A percentile compares a stretch with the other conserved stretches of the same genome.
These are phyloP conservation scores for Cenchrus fungigraminus DNA, from an alignment of 176 grass and related monocot species.

Conservation along the genomic window DNA sequence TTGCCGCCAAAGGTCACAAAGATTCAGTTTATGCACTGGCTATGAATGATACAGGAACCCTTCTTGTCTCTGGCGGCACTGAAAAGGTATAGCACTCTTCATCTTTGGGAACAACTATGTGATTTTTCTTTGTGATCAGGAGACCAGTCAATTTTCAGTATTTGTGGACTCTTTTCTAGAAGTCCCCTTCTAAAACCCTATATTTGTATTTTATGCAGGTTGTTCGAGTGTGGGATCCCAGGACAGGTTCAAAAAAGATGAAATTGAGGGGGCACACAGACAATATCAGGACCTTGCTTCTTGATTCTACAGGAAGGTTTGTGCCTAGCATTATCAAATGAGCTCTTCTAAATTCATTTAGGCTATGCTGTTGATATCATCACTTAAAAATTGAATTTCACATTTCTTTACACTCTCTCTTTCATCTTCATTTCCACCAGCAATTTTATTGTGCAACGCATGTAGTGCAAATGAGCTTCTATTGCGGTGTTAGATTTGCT, in stretches of 20 bases:
- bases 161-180: not conserved
- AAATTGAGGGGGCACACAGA: conserved; percentile 97
- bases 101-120: not conserved
- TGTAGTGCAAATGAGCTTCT: not conserved
- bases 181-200: conserved; percentile 9
- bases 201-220: conserved; percentile 61
- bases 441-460: not conserved
- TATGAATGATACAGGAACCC: conserved; percentile 89
- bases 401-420: not conserved
- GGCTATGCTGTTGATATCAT: conserved; percentile 3
- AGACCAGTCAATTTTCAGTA: not conserved
- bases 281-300: conserved; percentile 87
- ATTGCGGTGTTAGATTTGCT: not conserved
- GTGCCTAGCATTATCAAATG: conserved; percentile 43
- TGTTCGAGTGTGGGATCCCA: conserved; percentile 87
- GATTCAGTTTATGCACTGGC: conserved; percentile 98
- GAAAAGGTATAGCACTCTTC: conserved; percentile 69
- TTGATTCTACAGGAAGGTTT: conserved; percentile 93
- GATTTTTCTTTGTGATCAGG: conserved; percentile 5
- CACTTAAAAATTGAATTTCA: not conserved
- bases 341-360: conserved; percentile 30
- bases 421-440: not conserved
- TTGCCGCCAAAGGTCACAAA: conserved; percentile 85
- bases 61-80: conserved; percentile 96
- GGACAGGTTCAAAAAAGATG: conserved; percentile 88